Conservation (phyloP, 2,329 filamentous ascomycete species). For the Endoconidiophora laricicola region DNA sequence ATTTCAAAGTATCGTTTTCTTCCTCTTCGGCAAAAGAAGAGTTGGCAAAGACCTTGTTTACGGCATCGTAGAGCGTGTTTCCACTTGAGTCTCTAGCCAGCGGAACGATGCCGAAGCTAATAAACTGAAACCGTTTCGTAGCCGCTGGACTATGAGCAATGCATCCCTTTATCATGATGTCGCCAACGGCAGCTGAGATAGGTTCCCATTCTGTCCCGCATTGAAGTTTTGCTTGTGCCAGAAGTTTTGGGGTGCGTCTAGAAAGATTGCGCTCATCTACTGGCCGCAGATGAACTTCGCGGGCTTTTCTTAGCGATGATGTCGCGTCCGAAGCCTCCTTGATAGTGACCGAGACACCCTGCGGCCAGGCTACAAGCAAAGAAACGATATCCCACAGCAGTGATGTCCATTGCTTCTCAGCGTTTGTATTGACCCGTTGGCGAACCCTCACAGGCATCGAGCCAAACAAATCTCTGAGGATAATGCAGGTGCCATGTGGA, state of each 20-base stretch:
- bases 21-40: slow-evolving; percentile 60
- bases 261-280: slow-evolving; percentile 8
- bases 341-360: slow-evolving; percentile 38
- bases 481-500: slow-evolving; percentile 57
- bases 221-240: slow-evolving; percentile 50
- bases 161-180: slow-evolving; percentile 48
- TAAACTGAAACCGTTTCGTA: slow-evolving; percentile 59
- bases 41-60: slow-evolving; percentile 59
- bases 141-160: slow-evolving; percentile 57
- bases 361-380: slow-evolving; percentile 54
- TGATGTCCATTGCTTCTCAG: slow-evolving; percentile 47
- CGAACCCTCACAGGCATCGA: slow-evolving; percentile 83
- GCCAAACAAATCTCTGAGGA: slow-evolving; percentile 69
- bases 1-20: slow-evolving; percentile 22
- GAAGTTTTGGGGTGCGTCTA: slow-evolving; percentile 27
- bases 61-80: slow-evolving; percentile 55
- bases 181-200: slow-evolving; percentile 46
- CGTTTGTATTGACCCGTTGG: slow-evolving; percentile 41
- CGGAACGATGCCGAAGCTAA: slow-evolving; percentile 60
- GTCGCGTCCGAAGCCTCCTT: background rate
- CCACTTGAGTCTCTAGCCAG: slow-evolving; percentile 37
- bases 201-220: slow-evolving; percentile 50
- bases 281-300: background rate
- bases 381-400: slow-evolving; percentile 43
- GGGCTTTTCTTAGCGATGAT: background rate